Evolutionary conservation across 148 eudicot genomes (phyloP).

Genomic region (Persicaria tinctoria): DNA sequence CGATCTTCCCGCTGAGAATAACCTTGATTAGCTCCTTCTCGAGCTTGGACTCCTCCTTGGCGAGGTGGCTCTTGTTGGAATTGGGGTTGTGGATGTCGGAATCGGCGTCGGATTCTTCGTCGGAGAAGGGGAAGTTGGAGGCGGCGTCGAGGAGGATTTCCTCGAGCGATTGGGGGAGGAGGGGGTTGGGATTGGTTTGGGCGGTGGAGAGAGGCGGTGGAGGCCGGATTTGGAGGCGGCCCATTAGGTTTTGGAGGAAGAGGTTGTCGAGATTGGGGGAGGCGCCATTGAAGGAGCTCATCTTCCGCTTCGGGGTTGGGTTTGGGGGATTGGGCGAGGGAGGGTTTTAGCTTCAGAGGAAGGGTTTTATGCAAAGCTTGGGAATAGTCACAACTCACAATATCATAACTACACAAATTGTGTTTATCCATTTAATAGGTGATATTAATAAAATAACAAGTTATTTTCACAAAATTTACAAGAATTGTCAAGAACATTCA

Average conservation of each 20-base stretch:
- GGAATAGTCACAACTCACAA: no score
- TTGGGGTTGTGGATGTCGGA: conserved; percentile 13
- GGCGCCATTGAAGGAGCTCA: conserved; percentile 44
- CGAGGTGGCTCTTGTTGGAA: conserved; percentile 29
- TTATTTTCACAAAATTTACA: no score
- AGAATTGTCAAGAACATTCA: no score
- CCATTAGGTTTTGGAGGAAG: conserved; percentile 72
- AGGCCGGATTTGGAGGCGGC: conserved; percentile 54
- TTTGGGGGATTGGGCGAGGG: neutral
- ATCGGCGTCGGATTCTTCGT: conserved; percentile 25
- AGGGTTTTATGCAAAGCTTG: neutral
- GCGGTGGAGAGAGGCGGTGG: conserved; percentile 20
- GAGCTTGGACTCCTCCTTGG: conserved; percentile 71
- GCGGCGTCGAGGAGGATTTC: conserved; percentile 53
- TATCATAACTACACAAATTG: no score
- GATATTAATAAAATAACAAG: no score
- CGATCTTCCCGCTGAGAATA: conserved; percentile 55
- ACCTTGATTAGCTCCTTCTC: conserved; percentile 67
- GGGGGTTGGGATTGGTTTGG: conserved; percentile 14
- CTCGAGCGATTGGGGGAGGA: conserved; percentile 58
- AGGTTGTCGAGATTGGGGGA: conserved; percentile 76
- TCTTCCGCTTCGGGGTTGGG: conserved; percentile 10
- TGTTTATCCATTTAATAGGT: no score
- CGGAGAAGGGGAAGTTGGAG: conserved; percentile 4
- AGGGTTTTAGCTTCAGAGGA: conserved; percentile 1